Conservation (phyloP, 202 grass and related monocot genomes). For the Digitaria exilis region DNA sequence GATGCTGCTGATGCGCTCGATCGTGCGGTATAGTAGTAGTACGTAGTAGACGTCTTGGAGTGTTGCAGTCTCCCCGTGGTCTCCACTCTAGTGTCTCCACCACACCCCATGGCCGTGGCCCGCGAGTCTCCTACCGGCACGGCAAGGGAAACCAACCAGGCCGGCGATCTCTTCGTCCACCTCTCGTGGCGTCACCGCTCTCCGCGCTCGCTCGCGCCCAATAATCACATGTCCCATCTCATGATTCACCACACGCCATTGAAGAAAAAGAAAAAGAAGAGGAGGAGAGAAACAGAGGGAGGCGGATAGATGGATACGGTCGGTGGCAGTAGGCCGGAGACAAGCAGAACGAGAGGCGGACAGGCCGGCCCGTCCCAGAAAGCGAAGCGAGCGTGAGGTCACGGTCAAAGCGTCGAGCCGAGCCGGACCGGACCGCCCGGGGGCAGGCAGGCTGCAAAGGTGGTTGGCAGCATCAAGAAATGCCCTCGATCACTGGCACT, state of each 20-base stretch:
- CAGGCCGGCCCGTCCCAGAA: conserved; percentile 34
- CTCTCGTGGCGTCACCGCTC: neutral
- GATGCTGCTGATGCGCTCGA: neutral
- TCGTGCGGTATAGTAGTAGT: neutral
- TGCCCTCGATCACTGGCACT: conserved; percentile 46
- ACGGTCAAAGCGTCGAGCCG: conserved; percentile 48
- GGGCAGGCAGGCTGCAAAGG: conserved; percentile 31
- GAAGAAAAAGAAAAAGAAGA: neutral
- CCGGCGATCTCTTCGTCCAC: conserved; percentile 3
- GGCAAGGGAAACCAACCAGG: conserved; percentile 33
- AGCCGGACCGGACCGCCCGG: neutral
- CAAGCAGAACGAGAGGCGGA: conserved; percentile 24
- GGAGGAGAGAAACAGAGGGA: too few relatives aligned
- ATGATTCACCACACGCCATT: conserved; percentile 1
- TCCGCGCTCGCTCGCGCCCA: neutral
- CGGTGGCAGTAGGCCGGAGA: neutral
- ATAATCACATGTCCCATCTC: too few relatives aligned
- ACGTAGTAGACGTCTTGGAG: neutral
- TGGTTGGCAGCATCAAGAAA: conserved; percentile 58
- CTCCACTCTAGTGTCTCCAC: neutral
- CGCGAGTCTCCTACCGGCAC: conserved; percentile 24
- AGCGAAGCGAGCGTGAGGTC: conserved; percentile 37
- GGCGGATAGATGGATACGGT: neutral
- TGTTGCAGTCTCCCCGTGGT: neutral
- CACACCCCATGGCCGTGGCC: neutral